phyloP scores from a whole-genome alignment of 1,284 basidiomycete genomes.

The Athelia sp. region DNA sequence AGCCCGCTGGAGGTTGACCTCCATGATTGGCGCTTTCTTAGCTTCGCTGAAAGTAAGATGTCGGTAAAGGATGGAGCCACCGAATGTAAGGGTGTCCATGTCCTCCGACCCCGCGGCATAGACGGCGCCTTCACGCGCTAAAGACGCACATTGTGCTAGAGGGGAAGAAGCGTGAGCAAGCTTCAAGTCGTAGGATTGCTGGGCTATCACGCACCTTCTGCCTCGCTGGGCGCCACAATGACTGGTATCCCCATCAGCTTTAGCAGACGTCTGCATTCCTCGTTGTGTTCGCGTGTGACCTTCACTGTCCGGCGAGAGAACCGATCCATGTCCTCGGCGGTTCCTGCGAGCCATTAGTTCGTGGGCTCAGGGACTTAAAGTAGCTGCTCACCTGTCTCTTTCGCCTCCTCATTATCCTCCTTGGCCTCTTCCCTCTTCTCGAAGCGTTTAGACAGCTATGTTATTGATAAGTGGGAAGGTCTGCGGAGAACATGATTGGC shows the following conservation, averaged over 20 bases:
- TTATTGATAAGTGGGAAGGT: background rate
- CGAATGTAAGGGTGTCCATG: constrained; percentile 99
- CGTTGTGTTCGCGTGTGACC: constrained; percentile 95
- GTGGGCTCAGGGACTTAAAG: background rate
- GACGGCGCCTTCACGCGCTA: constrained; percentile 84
- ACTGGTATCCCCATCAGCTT: constrained; percentile 97
- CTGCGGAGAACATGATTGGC: constrained; percentile 3
- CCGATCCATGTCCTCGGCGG: constrained; percentile 88
- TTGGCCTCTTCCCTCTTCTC: constrained; percentile 90
- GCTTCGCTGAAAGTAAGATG: constrained; percentile 99
- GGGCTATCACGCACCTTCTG: constrained; percentile 36
- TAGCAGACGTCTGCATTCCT: constrained; percentile 87
- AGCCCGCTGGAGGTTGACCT: constrained; percentile 81
- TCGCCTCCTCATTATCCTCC: constrained; percentile 92
- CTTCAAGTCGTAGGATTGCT: constrained; percentile 1
- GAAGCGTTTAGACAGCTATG: constrained; percentile 88
- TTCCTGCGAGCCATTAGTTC: constrained; percentile 40
- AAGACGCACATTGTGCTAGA: constrained; percentile 97
- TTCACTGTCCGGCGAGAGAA: constrained; percentile 90
- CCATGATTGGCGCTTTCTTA: constrained; percentile 96
- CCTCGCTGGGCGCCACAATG: constrained; percentile 40
- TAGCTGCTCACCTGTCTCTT: constrained; percentile 68
- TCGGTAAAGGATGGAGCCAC: constrained; percentile 86
- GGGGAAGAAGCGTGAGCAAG: constrained; percentile 81
- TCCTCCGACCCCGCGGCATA: constrained; percentile 98